phyloP scores from a whole-genome alignment of 257 asterid genomes.

The Perilla frutescens region DNA sequence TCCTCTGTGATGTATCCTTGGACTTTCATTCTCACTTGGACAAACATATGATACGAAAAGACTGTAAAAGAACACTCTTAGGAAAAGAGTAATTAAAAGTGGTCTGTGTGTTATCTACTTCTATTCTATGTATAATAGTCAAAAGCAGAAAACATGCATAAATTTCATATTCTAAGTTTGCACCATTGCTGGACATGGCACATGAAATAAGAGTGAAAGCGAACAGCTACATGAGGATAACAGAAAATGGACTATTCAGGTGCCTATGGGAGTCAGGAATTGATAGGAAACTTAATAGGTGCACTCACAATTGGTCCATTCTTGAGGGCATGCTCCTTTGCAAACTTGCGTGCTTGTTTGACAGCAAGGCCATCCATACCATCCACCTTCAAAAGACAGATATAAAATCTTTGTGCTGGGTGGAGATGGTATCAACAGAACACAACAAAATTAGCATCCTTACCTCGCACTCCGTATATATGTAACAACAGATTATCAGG shows the following conservation, averaged over 20 bases:
- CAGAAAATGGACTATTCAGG: slow-evolving; percentile 1
- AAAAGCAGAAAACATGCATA: slow-evolving; percentile 1
- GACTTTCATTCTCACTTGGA: neutral
- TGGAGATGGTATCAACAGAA: too few species aligned
- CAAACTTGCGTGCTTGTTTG: slow-evolving; percentile 95
- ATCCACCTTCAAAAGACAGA: slow-evolving; percentile 72
- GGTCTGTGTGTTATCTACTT: too few species aligned
- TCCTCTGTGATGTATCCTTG: neutral
- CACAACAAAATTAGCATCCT: neutral
- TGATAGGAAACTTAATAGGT: slow-evolving; percentile 14
- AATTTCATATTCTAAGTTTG: slow-evolving; percentile 13
- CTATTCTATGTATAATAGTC: neutral
- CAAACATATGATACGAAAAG: too few species aligned
- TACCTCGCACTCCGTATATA: neutral
- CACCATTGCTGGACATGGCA: slow-evolving; percentile 17
- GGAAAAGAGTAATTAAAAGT: neutral
- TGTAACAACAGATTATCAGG: neutral
- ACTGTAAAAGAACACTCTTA: too few species aligned
- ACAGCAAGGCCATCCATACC: slow-evolving; percentile 99
- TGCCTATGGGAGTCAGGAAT: slow-evolving; percentile 5
- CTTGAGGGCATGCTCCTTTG: slow-evolving; percentile 89
- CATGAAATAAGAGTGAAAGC: neutral
- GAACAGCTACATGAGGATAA: slow-evolving; percentile 8
- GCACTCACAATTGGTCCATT: slow-evolving; percentile 97
- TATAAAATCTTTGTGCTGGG: too few species aligned